These are phyloP conservation scores for Zymoseptoria pseudotritici DNA, from an alignment of 2,329 filamentous ascomycete species.

Conservation along the genomic window DNA sequence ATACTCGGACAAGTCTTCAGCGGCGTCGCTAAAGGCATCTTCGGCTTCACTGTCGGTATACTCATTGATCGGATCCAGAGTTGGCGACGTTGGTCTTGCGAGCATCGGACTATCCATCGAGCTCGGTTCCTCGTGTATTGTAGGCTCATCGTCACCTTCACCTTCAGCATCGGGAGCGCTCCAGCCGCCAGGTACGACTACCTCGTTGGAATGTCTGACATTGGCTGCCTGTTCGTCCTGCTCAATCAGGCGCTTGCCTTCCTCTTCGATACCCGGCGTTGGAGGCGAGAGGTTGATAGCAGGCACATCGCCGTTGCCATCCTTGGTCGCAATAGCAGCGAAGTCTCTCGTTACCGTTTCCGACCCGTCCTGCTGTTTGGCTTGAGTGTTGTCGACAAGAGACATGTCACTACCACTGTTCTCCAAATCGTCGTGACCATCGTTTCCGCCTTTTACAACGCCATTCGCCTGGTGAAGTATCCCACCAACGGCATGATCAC, in stretches of 20 bases:
- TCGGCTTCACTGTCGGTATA: slow-evolving; percentile 31
- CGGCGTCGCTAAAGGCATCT: slow-evolving; percentile 66
- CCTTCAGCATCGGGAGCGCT: slow-evolving; percentile 11
- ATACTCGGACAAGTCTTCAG: slow-evolving; percentile 61
- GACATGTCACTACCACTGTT: slow-evolving; percentile 40
- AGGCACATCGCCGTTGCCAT: slow-evolving; percentile 18
- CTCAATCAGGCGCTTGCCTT: slow-evolving; percentile 13
- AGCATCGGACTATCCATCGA: background rate
- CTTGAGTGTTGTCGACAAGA: background rate
- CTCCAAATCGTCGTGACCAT: slow-evolving; percentile 59
- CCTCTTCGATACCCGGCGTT: slow-evolving; percentile 28
- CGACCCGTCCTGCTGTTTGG: background rate
- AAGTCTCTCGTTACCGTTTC: slow-evolving; percentile 19
- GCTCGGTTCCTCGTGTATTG: slow-evolving; percentile 1
- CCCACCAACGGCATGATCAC: slow-evolving; percentile 52
- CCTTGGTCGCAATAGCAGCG: background rate
- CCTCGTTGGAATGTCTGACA: slow-evolving; percentile 17
- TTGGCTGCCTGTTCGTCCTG: slow-evolving; percentile 5
- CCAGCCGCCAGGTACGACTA: slow-evolving; percentile 24
- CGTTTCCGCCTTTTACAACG: slow-evolving; percentile 64
- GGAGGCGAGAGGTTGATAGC: slow-evolving; percentile 30
- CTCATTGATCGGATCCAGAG: slow-evolving; percentile 21
- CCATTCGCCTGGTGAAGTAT: slow-evolving; percentile 47
- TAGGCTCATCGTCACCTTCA: slow-evolving; percentile 3
- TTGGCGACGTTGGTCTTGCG: background rate